Conservation (phyloP, 2,329 filamentous ascomycete genomes). For the Fusarium ramigenum region DNA sequence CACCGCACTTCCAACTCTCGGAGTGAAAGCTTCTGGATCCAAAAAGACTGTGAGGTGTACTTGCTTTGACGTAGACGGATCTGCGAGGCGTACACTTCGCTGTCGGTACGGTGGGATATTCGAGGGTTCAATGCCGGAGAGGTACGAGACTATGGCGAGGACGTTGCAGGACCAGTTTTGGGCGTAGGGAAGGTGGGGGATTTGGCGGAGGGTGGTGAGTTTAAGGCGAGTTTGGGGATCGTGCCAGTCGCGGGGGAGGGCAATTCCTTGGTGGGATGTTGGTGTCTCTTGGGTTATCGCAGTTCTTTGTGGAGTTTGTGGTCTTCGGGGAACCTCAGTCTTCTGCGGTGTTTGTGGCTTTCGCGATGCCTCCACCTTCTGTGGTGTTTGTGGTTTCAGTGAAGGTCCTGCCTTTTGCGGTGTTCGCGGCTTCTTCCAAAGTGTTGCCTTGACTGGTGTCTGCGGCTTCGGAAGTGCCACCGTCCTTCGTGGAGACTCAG, state of each 20-base stretch:
- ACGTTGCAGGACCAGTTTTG: slow-evolving; percentile 68
- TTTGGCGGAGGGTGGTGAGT: slow-evolving; percentile 59
- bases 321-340: background rate
- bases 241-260: slow-evolving; percentile 54
- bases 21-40: slow-evolving; percentile 59
- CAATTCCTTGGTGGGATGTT: slow-evolving; percentile 43
- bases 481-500: background rate
- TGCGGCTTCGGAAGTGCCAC: background rate
- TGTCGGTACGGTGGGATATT: slow-evolving; percentile 61
- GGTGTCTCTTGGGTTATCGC: slow-evolving; percentile 5
- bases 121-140: slow-evolving; percentile 60
- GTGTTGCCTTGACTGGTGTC: background rate
- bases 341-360: background rate
- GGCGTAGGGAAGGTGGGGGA: slow-evolving; percentile 63
- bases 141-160: slow-evolving; percentile 58
- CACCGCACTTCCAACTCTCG: slow-evolving; percentile 59
- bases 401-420: background rate
- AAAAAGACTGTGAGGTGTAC: slow-evolving; percentile 65
- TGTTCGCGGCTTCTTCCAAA: background rate
- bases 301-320: slow-evolving; percentile 7
- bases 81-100: slow-evolving; percentile 60
- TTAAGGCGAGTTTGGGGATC: slow-evolving; percentile 57
- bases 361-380: background rate
- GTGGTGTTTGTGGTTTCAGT: background rate
- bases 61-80: slow-evolving; percentile 62